A percentile compares a stretch with the other conserved stretches of the same genome.
Conservation (phyloP, 1,284 basidiomycete genomes). For the Pseudozyma sp. region DNA sequence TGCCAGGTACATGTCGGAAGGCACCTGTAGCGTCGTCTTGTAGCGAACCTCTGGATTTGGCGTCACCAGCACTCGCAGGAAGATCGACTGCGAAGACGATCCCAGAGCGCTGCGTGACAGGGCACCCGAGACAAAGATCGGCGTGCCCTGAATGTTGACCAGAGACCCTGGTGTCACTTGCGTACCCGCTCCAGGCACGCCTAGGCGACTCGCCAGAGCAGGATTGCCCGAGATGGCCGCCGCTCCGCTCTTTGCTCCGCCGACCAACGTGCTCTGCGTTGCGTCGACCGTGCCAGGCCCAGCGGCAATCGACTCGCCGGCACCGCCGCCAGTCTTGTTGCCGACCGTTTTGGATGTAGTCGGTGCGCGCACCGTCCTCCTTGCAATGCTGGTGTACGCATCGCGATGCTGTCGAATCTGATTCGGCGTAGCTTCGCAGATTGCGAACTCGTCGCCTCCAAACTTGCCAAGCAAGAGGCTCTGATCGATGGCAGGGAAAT, state of each 20-base stretch:
- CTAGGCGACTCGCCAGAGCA: conserved; percentile 36
- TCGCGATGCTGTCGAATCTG: conserved; percentile 86
- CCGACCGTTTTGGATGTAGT: conserved; percentile 10
- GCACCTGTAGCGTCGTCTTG: conserved; percentile 69
- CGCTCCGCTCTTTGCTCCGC: conserved; percentile 23
- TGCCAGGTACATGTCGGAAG: conserved; percentile 92
- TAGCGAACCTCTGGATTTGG: conserved; percentile 59
- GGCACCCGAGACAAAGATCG: conserved; percentile 58
- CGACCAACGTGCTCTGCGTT: conserved; percentile 25
- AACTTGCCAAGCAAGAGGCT: conserved; percentile 87
- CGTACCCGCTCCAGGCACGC: conserved; percentile 17
- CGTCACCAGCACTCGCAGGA: conserved; percentile 61
- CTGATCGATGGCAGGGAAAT: conserved; percentile 95
- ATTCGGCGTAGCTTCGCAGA: conserved; percentile 77
- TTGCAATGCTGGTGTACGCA: conserved; percentile 28
- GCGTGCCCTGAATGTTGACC: conserved; percentile 54
- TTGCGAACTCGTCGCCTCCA: conserved; percentile 89
- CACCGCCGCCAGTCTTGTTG: conserved; percentile 9
- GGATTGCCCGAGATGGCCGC: conserved; percentile 31
- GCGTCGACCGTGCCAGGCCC: conserved; percentile 23
- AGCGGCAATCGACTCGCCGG: conserved; percentile 21
- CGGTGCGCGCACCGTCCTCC: conserved; percentile 37
- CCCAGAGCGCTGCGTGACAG: conserved; percentile 47
- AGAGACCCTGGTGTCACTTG: conserved; percentile 44
- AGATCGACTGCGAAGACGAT: conserved; percentile 51